A percentile compares a stretch with the other conserved stretches of the same genome.
Evolutionary conservation across 2,329 filamentous ascomycete genomes (phyloP).

Genomic region (Rutstroemia sp.): DNA sequence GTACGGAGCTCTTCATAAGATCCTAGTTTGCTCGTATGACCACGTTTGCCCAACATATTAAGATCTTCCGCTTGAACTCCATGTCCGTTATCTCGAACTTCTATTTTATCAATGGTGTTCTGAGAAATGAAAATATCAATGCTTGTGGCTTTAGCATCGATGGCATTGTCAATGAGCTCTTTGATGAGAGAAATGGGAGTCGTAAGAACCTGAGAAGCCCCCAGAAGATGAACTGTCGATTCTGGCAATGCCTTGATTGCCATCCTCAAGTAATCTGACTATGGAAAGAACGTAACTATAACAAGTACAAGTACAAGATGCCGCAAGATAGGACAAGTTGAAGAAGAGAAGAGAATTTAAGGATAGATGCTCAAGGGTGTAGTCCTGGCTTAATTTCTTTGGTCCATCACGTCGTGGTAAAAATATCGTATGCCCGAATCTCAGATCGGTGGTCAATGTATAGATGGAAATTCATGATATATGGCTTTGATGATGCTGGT

Average conservation of each 20-base stretch:
- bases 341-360: not conserved
- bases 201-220: constrained; percentile 52
- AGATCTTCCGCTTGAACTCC: constrained; percentile 60
- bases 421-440: too few relatives aligned
- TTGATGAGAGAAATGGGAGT: constrained; percentile 59
- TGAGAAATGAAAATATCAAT: constrained; percentile 57
- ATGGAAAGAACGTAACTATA: not conserved
- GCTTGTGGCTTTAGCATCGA: constrained; percentile 62
- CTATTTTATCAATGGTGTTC: constrained; percentile 61
- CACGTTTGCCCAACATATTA: constrained; percentile 51
- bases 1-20: constrained; percentile 53
- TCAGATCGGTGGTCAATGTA: too few relatives aligned
- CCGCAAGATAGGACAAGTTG: too few relatives aligned
- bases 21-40: constrained; percentile 67
- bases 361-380: too few relatives aligned
- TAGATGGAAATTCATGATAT: too few relatives aligned
- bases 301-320: not conserved
- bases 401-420: too few relatives aligned
- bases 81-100: constrained; percentile 66
- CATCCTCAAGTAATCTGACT: constrained; percentile 20
- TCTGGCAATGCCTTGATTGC: constrained; percentile 40
- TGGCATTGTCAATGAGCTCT: constrained; percentile 69
- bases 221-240: constrained; percentile 47
- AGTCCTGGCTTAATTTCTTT: too few relatives aligned
- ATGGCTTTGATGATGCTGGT: not conserved